Conservation (phyloP, 108 stramenopile genomes). For the Skeletonema menzelii region DNA sequence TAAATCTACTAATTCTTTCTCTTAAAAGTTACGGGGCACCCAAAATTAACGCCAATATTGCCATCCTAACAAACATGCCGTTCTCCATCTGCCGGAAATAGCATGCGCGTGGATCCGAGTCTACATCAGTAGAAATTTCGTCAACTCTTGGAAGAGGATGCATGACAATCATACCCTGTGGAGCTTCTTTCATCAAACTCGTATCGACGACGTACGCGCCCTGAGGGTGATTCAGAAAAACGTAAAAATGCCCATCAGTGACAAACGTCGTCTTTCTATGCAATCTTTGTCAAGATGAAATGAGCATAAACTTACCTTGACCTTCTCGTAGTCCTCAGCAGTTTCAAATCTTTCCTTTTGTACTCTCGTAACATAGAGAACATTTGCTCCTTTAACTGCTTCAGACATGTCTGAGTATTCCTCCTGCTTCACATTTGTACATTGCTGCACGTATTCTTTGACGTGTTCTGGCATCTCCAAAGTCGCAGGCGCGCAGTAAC, state of each 20-base stretch:
- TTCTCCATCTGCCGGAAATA: conserved; percentile 99
- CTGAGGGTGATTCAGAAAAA: conserved; percentile 16
- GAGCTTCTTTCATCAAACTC: conserved; percentile 72
- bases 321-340: conserved; percentile 78
- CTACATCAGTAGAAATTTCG: conserved; percentile 92
- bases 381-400: conserved; percentile 76
- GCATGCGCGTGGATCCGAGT: conserved; percentile 94
- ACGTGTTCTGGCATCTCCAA: conserved; percentile 89
- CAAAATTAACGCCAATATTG: conserved; percentile 86
- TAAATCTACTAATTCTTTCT: not conserved
- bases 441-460: conserved; percentile 61
- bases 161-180: conserved; percentile 76
- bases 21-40: conserved; percentile 28
- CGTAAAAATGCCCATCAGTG: not conserved
- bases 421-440: conserved; percentile 60
- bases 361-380: conserved; percentile 95
- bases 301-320: conserved; percentile 54
- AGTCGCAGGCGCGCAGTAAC: conserved; percentile 85
- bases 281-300: not conserved
- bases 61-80: conserved; percentile 98
- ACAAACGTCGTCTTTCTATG: not conserved
- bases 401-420: conserved; percentile 48
- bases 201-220: conserved; percentile 85
- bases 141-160: conserved; percentile 94
- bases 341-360: conserved; percentile 94